phyloP scores from a whole-genome alignment of 202 grass and related monocot genomes.

The Digitaria exilis region DNA sequence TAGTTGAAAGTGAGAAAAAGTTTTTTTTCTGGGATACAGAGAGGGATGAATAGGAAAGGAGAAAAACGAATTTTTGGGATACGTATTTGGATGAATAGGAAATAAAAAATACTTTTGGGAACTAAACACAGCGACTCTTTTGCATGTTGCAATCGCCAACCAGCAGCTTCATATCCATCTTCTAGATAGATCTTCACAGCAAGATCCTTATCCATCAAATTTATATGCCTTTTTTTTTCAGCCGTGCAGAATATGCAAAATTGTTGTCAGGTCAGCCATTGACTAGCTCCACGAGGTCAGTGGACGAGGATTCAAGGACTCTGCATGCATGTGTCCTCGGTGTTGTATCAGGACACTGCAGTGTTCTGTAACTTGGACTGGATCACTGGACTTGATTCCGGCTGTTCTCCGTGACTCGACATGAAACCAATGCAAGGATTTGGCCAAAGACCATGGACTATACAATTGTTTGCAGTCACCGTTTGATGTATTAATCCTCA shows the following conservation, averaged over 20 bases:
- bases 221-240: not conserved
- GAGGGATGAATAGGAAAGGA: too few relatives aligned
- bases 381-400: conserved; percentile 4
- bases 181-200: not conserved
- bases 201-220: not conserved
- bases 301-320: not conserved
- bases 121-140: too few relatives aligned
- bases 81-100: too few relatives aligned
- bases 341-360: not conserved
- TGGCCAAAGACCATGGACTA: not conserved
- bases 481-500: not conserved
- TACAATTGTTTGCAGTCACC: not conserved
- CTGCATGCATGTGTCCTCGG: not conserved
- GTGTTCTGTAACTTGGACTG: not conserved
- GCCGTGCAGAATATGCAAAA: not conserved
- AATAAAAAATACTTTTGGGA: too few relatives aligned
- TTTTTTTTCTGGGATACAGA: too few relatives aligned
- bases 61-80: too few relatives aligned
- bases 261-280: not conserved
- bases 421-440: not conserved
- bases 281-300: not conserved
- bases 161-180: not conserved
- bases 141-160: not conserved
- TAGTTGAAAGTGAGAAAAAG: too few relatives aligned
- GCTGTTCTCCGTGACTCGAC: conserved; percentile 24